These are phyloP conservation scores for Geoglossum cookeanum DNA, from an alignment of 2,329 filamentous ascomycete species.

Conservation along the genomic window DNA sequence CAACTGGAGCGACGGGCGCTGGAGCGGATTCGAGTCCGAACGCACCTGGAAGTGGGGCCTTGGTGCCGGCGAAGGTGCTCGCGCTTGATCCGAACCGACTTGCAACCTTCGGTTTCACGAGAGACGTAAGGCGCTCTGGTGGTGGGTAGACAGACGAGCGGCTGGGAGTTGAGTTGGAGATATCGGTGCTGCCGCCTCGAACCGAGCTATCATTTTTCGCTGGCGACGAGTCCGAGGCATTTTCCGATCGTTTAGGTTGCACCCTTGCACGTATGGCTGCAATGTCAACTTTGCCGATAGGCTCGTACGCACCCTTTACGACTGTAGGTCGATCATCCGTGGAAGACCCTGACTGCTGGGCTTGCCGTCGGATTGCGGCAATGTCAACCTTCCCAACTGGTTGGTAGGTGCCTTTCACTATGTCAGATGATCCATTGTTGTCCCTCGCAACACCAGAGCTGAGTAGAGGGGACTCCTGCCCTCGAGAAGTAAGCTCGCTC, in stretches of 20 bases:
- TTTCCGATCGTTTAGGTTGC: conserved; percentile 36
- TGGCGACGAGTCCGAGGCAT: conserved; percentile 19
- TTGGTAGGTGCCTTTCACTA: conserved; percentile 76
- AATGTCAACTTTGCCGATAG: conserved; percentile 92
- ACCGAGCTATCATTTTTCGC: conserved; percentile 23
- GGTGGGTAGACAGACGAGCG: conserved; percentile 48
- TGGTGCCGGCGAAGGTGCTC: conserved; percentile 66
- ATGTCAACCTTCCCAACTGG: conserved; percentile 97
- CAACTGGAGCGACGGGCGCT: conserved; percentile 45
- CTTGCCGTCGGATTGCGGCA: conserved; percentile 60
- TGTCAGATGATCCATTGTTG: conserved; percentile 34
- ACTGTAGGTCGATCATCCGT: conserved; percentile 62
- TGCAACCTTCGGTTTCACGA: conserved; percentile 89
- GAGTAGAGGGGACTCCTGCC: conserved; percentile 45
- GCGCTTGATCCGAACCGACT: conserved; percentile 64
- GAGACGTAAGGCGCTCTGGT: conserved; percentile 62
- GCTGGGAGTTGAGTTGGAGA: too few species aligned
- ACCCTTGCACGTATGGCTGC: conserved; percentile 75
- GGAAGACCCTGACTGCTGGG: conserved; percentile 35
- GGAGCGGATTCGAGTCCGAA: conserved; percentile 44
- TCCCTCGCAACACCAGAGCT: conserved; percentile 23
- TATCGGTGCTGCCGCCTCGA: conserved; percentile 21
- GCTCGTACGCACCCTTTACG: conserved; percentile 88
- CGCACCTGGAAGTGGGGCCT: conserved; percentile 59
- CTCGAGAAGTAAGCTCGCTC: conserved; percentile 59